Base-by-base conservation (phyloP, 768 basidiomycete genomes). In the Kwoniella newhampshirensis region DNA sequence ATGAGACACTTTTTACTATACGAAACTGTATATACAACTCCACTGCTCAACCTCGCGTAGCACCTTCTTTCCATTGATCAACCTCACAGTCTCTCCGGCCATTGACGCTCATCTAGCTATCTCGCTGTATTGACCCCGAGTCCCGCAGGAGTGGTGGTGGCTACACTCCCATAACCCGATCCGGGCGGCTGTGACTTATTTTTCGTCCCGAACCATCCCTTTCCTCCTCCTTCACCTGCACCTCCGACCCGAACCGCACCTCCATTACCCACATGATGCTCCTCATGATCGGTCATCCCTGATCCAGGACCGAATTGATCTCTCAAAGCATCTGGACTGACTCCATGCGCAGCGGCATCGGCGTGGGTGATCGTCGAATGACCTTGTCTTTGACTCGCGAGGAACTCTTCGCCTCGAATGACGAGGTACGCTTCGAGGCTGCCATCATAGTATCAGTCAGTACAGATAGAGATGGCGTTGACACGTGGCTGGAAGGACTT, bases 361-460 rank as follows among this genome's bases (percentile, higher is more conserved):
- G 28, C 25, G 2, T 54, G 48, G 13, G 52, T 51, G 21, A 72
- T 61, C 15, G 51, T 59, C 9, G 62, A 63, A 20, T 47, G 51
- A 15, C 52, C 70, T 51, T 68, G 64, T 21, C 67, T 58, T 18
- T 73, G 59, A 13, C 57, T 54, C 4, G 71, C 73, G 35, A 90
- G 71, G 68, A 81, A 84, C 67, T 88, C 85, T 54, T 87, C 85
- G 0, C 88, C 90, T 42, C 92, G 81, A 27, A 89, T 80, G 32
- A 86, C 81, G 51, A 96, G 77, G 75, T 83, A 91, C 74, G 91
- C 89, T 70, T 93, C 90, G 44, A 97, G 80, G 15, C 75, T 76
- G 53, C 49, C 2, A 21, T 1, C 15, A 12, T 30, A 40, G 21
- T 17, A 21, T 41, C 13, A 43, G 42, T 12, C 20, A 21, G 42